phyloP scores from a whole-genome alignment of 2,329 filamentous ascomycete genomes.

The Penicillium sp. region DNA sequence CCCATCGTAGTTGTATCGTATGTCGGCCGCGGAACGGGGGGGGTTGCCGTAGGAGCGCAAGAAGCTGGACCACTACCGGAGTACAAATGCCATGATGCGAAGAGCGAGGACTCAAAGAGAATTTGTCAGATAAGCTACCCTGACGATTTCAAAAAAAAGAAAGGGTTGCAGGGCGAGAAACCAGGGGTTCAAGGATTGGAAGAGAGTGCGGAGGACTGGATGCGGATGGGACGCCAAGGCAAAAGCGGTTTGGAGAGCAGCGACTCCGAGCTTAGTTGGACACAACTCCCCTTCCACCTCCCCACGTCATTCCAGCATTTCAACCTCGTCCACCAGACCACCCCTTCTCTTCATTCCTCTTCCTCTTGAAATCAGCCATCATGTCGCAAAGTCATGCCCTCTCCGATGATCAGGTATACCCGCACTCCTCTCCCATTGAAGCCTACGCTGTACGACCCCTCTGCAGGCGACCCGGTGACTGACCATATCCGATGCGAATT shows the following conservation, averaged over 20 bases:
- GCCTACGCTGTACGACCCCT: background rate
- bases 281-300: conserved; percentile 25
- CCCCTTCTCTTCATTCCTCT: conserved; percentile 8
- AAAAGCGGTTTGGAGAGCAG: conserved; percentile 10
- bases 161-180: background rate
- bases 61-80: conserved; percentile 24
- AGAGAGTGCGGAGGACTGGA: conserved; percentile 17
- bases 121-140: background rate
- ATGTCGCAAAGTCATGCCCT: conserved; percentile 95
- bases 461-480: conserved; percentile 15
- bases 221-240: conserved; percentile 29
- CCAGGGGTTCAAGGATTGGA: conserved; percentile 4
- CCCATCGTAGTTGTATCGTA: conserved; percentile 60
- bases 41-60: conserved; percentile 11
- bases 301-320: conserved; percentile 29
- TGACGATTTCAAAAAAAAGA: background rate
- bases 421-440: background rate
- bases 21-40: conserved; percentile 45
- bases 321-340: conserved; percentile 17
- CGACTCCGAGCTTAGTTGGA: conserved; percentile 31
- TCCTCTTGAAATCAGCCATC: conserved; percentile 49
- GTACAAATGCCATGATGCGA: conserved; percentile 24
- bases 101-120: background rate
- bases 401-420: conserved; percentile 89
- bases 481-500: conserved; percentile 17